Evolutionary conservation across 2,329 filamentous ascomycete species (phyloP), one percentile per base, ranked within the genome.

Genomic region (Keithomyces neogunnii): DNA sequence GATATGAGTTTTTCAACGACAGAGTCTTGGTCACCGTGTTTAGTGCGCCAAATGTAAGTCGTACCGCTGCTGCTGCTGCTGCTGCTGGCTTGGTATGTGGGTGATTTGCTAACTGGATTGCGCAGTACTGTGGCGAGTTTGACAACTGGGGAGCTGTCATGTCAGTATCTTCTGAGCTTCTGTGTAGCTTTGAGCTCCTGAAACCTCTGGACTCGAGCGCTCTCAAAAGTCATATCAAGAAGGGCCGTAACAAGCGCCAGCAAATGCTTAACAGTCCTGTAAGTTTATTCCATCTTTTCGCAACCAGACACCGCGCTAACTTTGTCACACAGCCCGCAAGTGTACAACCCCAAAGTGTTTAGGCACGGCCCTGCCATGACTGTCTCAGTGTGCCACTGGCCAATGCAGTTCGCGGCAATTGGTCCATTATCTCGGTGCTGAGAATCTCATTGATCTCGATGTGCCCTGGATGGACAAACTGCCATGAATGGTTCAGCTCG

Each of bases 61-160:
- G 45, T 11, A 3, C 26, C 5, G 28, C 1, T n/a, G 53, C 4
- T 44, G 13, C 32, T 26, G 19, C 19, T 19, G 19, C 19, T 19
- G 19, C 13, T 9, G 38, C 38, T 6, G 38, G n/a, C 6, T 26
- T 11, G 47, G 45, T 42, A 52, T 55, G 51, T 65, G 71, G 60
- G 68, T 60, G n/a, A 30, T 35, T 40, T 36, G 38, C 44, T 35
- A 35, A 46, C 44, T 1, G 19, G 28, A 13, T 13, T 44, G 30
- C 10, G 30, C 57, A 95, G 88, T 97, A 99, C 65, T 99, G 93
- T 62, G 93, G 93, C 59, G 93, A 99, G 69, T 99, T 99, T 59
- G 93, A 99, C 66, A 99, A 99, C 57, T 97, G 93, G 89, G 93
- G 93, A 26, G 93, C 93, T 11, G 91, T 97, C 59, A 99, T 99